A percentile compares a stretch with the other conserved stretches of the same genome.
Evolutionary conservation across 164 flowering plant genomes (phyloP).

Genomic region (Platanus orientalis): DNA sequence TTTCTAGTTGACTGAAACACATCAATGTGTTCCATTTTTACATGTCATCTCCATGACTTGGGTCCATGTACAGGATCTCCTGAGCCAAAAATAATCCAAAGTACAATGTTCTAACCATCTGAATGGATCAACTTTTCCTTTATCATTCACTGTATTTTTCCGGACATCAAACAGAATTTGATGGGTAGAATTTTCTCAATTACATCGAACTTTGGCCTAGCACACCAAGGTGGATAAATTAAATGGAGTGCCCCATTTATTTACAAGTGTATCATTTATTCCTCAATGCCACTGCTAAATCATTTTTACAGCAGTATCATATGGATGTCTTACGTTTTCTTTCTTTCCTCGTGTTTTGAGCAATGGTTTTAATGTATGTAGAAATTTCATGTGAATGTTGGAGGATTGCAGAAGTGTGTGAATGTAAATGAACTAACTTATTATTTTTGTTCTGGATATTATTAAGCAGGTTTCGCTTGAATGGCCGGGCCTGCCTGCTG

Average conservation of each 20-base stretch:
- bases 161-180: not conserved
- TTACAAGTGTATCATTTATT: not conserved
- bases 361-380: no score
- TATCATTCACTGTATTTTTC: not conserved
- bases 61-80: not conserved
- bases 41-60: not conserved
- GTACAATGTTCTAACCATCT: not conserved
- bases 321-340: not conserved
- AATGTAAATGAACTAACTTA: not conserved
- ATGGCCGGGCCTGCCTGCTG: slow-evolving; percentile 93
- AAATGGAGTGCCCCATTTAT: no score
- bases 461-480: slow-evolving; percentile 52
- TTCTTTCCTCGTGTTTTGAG: not conserved
- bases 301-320: not conserved
- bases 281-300: not conserved
- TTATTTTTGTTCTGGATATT: slow-evolving; percentile 2
- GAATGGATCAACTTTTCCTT: not conserved
- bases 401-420: not conserved
- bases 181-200: no score
- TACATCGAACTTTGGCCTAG: not conserved
- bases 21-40: no score
- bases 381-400: not conserved
- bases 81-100: not conserved
- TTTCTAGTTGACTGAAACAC: not conserved
- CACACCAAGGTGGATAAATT: not conserved